These are phyloP conservation scores for Athelia sp. DNA, from an alignment of 1,284 basidiomycete genomes.

Conservation along the genomic window DNA sequence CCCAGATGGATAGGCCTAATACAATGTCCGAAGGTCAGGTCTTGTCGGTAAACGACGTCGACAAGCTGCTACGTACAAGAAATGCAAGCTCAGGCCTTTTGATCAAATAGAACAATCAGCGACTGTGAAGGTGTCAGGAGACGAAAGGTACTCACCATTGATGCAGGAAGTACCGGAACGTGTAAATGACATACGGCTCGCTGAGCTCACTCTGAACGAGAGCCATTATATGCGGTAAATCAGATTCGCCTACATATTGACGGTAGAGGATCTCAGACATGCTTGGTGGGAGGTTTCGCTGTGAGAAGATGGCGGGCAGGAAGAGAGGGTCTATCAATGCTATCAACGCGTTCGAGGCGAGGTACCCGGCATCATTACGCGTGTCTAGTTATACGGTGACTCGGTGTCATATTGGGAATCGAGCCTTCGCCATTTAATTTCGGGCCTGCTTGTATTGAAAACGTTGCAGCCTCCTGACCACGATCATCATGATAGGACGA, in stretches of 20 bases:
- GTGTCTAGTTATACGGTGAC: no score
- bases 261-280: slow-evolving; percentile 57
- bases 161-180: slow-evolving; percentile 90
- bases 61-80: slow-evolving; percentile 55
- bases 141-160: slow-evolving; percentile 65
- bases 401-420: no score
- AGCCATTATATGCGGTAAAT: slow-evolving; percentile 77
- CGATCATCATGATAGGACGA: no score
- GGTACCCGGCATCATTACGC: no score
- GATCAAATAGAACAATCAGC: slow-evolving; percentile 5
- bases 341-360: no score
- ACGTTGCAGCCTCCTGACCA: no score
- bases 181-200: slow-evolving; percentile 94
- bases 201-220: slow-evolving; percentile 91
- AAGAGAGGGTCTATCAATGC: no score
- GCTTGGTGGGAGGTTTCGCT: no score
- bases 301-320: no score
- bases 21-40: slow-evolving; percentile 1
- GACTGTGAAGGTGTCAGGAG: slow-evolving; percentile 15
- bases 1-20: slow-evolving; percentile 55
- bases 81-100: slow-evolving; percentile 90
- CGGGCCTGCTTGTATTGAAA: no score
- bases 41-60: slow-evolving; percentile 6
- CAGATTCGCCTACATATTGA: slow-evolving; percentile 71
- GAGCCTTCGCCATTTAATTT: no score